Base-by-base conservation (phyloP, 306 rosid genomes). In the Herpetospermum pedunculosum region DNA sequence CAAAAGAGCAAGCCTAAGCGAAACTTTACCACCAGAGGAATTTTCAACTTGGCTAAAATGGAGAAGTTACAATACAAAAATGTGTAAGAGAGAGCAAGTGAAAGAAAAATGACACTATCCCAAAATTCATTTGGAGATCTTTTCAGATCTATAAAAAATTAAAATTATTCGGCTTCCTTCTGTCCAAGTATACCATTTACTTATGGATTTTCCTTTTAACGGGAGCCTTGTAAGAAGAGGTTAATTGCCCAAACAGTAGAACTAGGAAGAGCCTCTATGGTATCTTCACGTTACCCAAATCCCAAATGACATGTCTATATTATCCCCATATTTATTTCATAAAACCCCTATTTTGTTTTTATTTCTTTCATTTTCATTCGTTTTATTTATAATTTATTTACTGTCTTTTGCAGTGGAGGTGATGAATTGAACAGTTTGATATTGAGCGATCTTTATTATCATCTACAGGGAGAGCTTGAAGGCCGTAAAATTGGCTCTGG, bases 381-480 rank as follows among this genome's bases (percentile, higher is more conserved):
- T 65, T 25, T 47, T 41, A 70, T 59, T 19, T 55, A 65, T 65
- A 26, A 72, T 53, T 77, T 47, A 3, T 75, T 49, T 74, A 18
- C 0, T 47, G 21, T 74, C 78, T 78, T 48, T 30, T 62, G 58
- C 88, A 94, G 98, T 82, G 97, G 88, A 77, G 96, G 92, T 77
- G 83, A 84, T 77, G 96, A 91, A 75, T 85, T 81, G 49, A 78
- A 84, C 77, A 83, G 75, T 55, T 83, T 94, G 86, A 83, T 94
- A 78, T 90, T 94, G 63, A 91, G 85, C 72, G 97, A 94, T 81
- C 97, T 94, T 49, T 89, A 85, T 78, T 89, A 91, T 87, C 97
- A 94, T 81, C 80, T 94, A 43, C 88, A 94, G 85, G 98, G 97
- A 78, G 95, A 91, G 87, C 83, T 94, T 69, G 96, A 94, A 86